Evolutionary conservation across 352 stramenopile species (phyloP).

Genomic region (Phytophthora pinifolia): DNA sequence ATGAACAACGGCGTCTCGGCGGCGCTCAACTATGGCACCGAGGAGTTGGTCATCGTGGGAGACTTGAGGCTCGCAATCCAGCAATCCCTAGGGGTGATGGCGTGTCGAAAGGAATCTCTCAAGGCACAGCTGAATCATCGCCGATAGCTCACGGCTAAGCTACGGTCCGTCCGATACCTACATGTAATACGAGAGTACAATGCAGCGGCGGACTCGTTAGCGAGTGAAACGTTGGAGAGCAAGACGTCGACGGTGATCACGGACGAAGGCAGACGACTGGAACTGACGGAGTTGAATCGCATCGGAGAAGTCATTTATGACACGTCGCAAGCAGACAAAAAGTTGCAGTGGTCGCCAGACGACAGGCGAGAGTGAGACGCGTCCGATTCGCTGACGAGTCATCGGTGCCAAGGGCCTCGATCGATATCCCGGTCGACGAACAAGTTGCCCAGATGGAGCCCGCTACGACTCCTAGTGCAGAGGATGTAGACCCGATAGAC

Average conservation of each 20-base stretch:
- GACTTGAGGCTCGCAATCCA: constrained; percentile 15
- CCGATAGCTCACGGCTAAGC: not conserved
- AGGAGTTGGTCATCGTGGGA: constrained; percentile 5
- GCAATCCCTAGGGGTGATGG: constrained; percentile 12
- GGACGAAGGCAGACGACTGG: not conserved
- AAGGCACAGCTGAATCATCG: constrained; percentile 2
- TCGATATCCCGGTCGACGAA: no score
- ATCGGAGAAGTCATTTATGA: constrained; percentile 11
- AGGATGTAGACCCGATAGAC: constrained; percentile 6
- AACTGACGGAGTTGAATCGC: constrained; percentile 3
- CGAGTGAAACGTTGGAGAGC: constrained; percentile 4
- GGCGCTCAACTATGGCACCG: not conserved
- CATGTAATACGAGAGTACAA: no score
- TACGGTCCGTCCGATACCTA: no score
- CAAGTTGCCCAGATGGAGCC: no score
- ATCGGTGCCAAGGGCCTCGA: no score
- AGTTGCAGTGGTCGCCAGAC: not conserved
- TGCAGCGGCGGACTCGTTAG: no score
- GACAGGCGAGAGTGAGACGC: not conserved
- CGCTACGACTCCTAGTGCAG: no score
- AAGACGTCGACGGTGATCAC: constrained; percentile 3
- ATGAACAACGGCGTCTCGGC: not conserved
- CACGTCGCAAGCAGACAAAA: no score
- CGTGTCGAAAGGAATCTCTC: constrained; percentile 7
- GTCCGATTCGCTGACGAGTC: constrained; percentile 8